Percentiles rank a stretch among this genome's conserved stretches.
These are phyloP conservation scores for Vanrija pseudolonga DNA, from an alignment of 1,284 basidiomycete genomes.

Conservation along the genomic window DNA sequence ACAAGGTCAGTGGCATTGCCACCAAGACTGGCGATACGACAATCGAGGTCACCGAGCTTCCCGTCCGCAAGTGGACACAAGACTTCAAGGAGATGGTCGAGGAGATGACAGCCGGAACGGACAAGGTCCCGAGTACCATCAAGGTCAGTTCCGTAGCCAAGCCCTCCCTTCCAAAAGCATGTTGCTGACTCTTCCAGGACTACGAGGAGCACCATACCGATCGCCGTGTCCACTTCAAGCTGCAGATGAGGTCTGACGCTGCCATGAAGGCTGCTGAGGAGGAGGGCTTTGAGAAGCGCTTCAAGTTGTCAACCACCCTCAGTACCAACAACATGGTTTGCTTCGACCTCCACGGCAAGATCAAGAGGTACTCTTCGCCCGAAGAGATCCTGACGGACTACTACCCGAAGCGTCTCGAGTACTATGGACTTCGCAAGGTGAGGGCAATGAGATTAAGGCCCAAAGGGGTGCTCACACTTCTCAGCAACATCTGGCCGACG, in stretches of 20 bases:
- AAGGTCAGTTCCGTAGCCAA: conserved; percentile 41
- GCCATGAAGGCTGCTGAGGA: conserved; percentile 81
- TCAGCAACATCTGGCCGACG: conserved; percentile 74
- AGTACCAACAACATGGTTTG: conserved; percentile 97
- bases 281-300: conserved; percentile 84
- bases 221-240: conserved; percentile 81
- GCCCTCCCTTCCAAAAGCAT: no score
- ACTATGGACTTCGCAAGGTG: conserved; percentile 85
- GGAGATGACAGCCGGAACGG: conserved; percentile 54
- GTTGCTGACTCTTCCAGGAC: conserved; percentile 57
- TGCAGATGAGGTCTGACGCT: conserved; percentile 70
- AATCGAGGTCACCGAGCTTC: conserved; percentile 92
- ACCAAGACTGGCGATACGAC: conserved; percentile 80
- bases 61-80: conserved; percentile 93
- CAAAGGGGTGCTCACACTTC: conserved; percentile 37
- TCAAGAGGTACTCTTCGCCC: conserved; percentile 85
- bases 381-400: conserved; percentile 95
- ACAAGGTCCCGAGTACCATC: conserved; percentile 61
- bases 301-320: conserved; percentile 81
- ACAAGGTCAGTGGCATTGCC: conserved; percentile 73
- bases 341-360: conserved; percentile 94
- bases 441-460: conserved; percentile 51
- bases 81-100: conserved; percentile 89
- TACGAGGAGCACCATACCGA: conserved; percentile 96
- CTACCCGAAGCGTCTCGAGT: conserved; percentile 81